Evolutionary conservation across 805 yeast genomes (phyloP).

Genomic region (Tetrapisispora taiwanensis): DNA sequence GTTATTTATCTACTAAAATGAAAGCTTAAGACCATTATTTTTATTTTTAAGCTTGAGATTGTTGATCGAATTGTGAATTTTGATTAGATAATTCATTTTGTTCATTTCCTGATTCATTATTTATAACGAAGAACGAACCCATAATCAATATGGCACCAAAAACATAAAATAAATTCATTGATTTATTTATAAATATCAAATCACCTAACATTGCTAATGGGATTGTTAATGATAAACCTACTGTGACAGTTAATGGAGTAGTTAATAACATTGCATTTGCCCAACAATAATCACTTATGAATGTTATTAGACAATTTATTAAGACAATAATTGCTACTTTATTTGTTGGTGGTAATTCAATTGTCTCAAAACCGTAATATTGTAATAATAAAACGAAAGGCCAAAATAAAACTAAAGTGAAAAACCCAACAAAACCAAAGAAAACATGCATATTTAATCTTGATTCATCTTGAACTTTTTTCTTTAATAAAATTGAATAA

Average conservation of each 20-base stretch:
- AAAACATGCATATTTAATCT: conserved; percentile 76
- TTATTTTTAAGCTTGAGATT: not conserved
- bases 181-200: conserved; percentile 55
- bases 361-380: conserved; percentile 51
- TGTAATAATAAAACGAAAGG: conserved; percentile 66
- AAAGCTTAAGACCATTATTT: too few species aligned
- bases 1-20: too few species aligned
- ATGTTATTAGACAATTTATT: conserved; percentile 65
- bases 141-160: conserved; percentile 77
- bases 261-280: conserved; percentile 90
- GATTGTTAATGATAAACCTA: conserved; percentile 85
- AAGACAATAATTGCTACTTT: conserved; percentile 45
- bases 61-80: not conserved
- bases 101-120: conserved; percentile 66
- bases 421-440: conserved; percentile 90
- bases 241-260: conserved; percentile 90
- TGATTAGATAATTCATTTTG: conserved; percentile 1
- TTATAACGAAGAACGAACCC: conserved; percentile 73
- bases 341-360: conserved; percentile 55
- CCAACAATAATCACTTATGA: conserved; percentile 90
- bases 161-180: conserved; percentile 51
- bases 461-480: conserved; percentile 61
- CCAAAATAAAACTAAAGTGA: conserved; percentile 68
- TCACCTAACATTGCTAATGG: conserved; percentile 94
- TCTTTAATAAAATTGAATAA: conserved; percentile 76